These are phyloP conservation scores for Solanum dulcamara DNA, from an alignment of 257 asterid species.

Conservation along the genomic window DNA sequence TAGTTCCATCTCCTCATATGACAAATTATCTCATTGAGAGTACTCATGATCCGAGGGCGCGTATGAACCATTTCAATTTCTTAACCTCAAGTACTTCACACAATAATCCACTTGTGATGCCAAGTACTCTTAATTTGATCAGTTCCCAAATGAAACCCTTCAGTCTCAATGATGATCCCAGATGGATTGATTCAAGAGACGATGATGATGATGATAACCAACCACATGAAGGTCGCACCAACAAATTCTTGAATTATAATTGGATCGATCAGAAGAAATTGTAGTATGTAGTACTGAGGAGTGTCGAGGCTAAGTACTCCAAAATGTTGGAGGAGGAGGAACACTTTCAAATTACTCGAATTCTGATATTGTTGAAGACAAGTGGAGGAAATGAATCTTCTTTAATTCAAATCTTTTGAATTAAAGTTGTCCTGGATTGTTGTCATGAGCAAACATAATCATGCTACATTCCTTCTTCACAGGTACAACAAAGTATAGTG, in stretches of 20 bases:
- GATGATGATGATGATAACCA: background rate
- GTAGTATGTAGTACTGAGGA: background rate
- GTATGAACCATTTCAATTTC: slow-evolving; percentile 21
- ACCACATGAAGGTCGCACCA: background rate
- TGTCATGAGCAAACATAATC: background rate
- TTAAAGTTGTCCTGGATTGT: background rate
- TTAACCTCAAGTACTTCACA: slow-evolving; percentile 13
- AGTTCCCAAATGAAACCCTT: slow-evolving; percentile 12
- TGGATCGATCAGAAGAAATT: background rate
- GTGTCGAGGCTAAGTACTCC: background rate
- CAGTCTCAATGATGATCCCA: background rate
- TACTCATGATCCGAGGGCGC: slow-evolving; percentile 14
- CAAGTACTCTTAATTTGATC: slow-evolving; percentile 44
- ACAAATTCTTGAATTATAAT: slow-evolving; percentile 9
- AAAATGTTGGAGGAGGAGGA: background rate
- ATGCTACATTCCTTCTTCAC: background rate
- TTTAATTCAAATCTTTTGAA: background rate
- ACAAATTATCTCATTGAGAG: slow-evolving; percentile 12
- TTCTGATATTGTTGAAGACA: background rate
- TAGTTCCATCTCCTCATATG: slow-evolving; percentile 16
- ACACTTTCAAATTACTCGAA: background rate
- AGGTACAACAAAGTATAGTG: slow-evolving; percentile 5
- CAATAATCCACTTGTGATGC: slow-evolving; percentile 22
- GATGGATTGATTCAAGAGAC: background rate
- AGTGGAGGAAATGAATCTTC: background rate